Evolutionary conservation across 768 basidiomycete genomes (phyloP).

Genomic region (Boletus sp.): DNA sequence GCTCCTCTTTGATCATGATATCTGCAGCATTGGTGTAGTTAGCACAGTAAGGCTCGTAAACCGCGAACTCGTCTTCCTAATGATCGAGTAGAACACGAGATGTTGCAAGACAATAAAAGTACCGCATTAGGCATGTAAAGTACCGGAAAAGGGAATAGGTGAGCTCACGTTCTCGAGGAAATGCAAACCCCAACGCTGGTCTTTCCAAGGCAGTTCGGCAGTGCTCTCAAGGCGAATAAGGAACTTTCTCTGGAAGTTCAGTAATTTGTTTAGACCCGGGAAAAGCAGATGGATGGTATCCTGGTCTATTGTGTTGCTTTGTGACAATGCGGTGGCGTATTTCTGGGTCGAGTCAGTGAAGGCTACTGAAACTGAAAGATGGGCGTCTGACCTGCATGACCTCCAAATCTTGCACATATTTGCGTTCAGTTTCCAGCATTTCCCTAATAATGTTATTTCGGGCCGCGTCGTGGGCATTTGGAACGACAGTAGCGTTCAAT

Average conservation of each 20-base stretch:
- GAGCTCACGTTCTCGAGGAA: conserved; percentile 78
- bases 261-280: conserved; percentile 88
- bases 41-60: conserved; percentile 97
- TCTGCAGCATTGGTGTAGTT: conserved; percentile 89
- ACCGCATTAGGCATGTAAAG: conserved; percentile 37
- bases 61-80: conserved; percentile 94
- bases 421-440: conserved; percentile 91
- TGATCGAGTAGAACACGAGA: conserved; percentile 32
- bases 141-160: conserved; percentile 10
- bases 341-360: conserved; percentile 49
- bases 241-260: conserved; percentile 96
- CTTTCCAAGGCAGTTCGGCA: conserved; percentile 77
- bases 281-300: conserved; percentile 97
- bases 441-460: conserved; percentile 82
- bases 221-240: conserved; percentile 87
- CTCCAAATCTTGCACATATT: conserved; percentile 95
- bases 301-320: conserved; percentile 83
- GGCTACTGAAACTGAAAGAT: neutral
- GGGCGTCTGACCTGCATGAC: conserved; percentile 78
- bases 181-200: conserved; percentile 84
- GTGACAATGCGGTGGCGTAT: conserved; percentile 82
- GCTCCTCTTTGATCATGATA: conserved; percentile 82
- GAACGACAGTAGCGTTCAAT: conserved; percentile 38
- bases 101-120: conserved; percentile 41
- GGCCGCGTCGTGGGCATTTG: conserved; percentile 61